Evolutionary conservation across 352 stramenopile genomes (phyloP).

Genomic region (Phytophthora sp.): DNA sequence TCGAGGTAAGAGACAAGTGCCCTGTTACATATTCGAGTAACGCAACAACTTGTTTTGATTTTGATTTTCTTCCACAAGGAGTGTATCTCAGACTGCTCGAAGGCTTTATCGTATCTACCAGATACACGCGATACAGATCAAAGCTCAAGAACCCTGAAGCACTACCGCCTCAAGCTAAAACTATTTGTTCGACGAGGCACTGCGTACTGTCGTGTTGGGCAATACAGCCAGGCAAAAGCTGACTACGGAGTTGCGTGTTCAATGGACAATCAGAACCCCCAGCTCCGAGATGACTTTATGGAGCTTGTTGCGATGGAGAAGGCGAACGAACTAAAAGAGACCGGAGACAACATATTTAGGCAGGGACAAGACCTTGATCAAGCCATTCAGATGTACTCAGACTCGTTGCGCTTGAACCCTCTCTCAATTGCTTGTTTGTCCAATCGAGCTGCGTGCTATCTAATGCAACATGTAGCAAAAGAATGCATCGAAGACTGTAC

Average conservation of each 20-base stretch:
- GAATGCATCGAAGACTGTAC: constrained; percentile 72
- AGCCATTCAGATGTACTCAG: constrained; percentile 59
- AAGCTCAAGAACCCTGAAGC: constrained; percentile 40
- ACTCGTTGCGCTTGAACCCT: constrained; percentile 62
- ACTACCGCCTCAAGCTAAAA: constrained; percentile 77
- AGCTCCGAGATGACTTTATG: constrained; percentile 71
- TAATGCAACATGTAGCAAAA: constrained; percentile 53
- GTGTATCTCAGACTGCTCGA: constrained; percentile 74
- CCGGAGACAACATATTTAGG: constrained; percentile 54
- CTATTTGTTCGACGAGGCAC: constrained; percentile 76
- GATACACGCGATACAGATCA: constrained; percentile 50
- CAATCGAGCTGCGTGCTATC: constrained; percentile 74
- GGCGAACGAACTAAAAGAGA: constrained; percentile 54
- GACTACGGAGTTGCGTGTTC: constrained; percentile 82
- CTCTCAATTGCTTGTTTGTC: constrained; percentile 76
- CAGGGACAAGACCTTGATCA: constrained; percentile 41
- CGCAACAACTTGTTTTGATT: too few relatives aligned
- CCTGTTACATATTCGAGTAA: too few relatives aligned
- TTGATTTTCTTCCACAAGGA: too few relatives aligned
- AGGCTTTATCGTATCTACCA: constrained; percentile 65
- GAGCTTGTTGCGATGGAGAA: constrained; percentile 67
- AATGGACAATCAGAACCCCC: constrained; percentile 75
- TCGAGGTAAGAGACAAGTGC: constrained; percentile 62
- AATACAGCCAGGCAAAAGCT: constrained; percentile 70
- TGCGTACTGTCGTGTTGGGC: constrained; percentile 63